These are phyloP conservation scores for Nicotiana noctiflora DNA, from an alignment of 257 asterid genomes.

Conservation along the genomic window DNA sequence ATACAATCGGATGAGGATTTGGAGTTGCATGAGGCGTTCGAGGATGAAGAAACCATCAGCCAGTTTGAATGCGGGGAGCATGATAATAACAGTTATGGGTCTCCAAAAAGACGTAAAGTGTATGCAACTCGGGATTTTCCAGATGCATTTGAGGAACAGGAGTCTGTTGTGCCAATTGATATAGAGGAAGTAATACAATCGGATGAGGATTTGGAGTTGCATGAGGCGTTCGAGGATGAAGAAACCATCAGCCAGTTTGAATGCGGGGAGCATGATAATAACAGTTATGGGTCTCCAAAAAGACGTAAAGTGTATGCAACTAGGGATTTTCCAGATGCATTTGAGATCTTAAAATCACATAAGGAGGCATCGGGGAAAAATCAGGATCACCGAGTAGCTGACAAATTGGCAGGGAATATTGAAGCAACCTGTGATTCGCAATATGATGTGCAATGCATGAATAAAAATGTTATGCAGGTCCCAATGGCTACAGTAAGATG, in stretches of 20 bases:
- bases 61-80: background rate
- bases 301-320: background rate
- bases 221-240: background rate
- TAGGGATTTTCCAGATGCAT: slow-evolving; percentile 15
- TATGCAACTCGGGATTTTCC: slow-evolving; percentile 14
- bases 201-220: background rate
- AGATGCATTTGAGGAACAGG: background rate
- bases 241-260: background rate
- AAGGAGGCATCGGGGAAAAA: background rate
- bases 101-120: slow-evolving; percentile 7
- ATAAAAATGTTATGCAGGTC: background rate
- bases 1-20: background rate
- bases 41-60: background rate
- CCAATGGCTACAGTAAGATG: slow-evolving; percentile 9
- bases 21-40: background rate
- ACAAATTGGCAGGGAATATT: background rate
- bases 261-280: background rate
- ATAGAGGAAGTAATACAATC: background rate
- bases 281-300: background rate
- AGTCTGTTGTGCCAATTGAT: background rate
- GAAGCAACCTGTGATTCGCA: background rate
- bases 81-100: background rate
- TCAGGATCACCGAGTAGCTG: background rate
- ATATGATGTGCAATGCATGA: background rate
- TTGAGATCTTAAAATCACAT: background rate